Base-by-base conservation (phyloP, 495 filamentous ascomycete genomes). In the Astrothelium macrocarpum region DNA sequence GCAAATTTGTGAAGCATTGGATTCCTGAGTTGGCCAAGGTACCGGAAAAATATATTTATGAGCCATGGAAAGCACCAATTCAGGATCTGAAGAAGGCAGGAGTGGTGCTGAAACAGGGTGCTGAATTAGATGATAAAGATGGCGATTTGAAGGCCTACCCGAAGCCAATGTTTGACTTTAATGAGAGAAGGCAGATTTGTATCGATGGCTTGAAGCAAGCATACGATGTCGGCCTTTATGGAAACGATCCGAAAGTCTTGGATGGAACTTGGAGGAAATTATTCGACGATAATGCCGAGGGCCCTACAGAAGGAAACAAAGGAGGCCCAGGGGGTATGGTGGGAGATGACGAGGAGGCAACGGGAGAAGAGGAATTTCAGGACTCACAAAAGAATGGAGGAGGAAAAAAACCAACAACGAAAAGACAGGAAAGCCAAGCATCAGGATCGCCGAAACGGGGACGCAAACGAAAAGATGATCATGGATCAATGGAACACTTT, bases 141-240 rank as follows among this genome's bases (percentile, higher is more conserved):
- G 66, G 64, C 2, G 75, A 70, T 26, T 36, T 72, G n/a, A 68
- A 71, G 20, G 63, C 74, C 0, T 90, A 90, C 73, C 85, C 86
- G 16, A 84, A 83, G 66, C 84, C 84, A 1, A 89, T 89, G 82
- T 88, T 90, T 71, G 84, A 90, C 73, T 89, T 90, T 64, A 69
- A 75, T 31, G 75, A 80, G 66, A 73, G 83, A 64, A 78, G 84
- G 45, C 71, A 78, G 20, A 70, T 84, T 14, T 89, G 87, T 67
- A 73, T 89, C 3, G 72, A 79, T 59, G 79, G 76, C 0, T 85
- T 89, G 78, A 89, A 89, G 72, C 77, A 79, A 28, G 87, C 86
- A 0, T 90, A 87, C 75, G 64, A 76, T 7, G 76, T 86, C 5
- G 80, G 82, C 0, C 68, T 89, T 23, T 76, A 86, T 68, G 87